Evolutionary conservation across 1,139 yeast genomes (phyloP), one percentile per base, ranked within the genome.

Genomic region (Hemisphaericaspora subhashii): DNA sequence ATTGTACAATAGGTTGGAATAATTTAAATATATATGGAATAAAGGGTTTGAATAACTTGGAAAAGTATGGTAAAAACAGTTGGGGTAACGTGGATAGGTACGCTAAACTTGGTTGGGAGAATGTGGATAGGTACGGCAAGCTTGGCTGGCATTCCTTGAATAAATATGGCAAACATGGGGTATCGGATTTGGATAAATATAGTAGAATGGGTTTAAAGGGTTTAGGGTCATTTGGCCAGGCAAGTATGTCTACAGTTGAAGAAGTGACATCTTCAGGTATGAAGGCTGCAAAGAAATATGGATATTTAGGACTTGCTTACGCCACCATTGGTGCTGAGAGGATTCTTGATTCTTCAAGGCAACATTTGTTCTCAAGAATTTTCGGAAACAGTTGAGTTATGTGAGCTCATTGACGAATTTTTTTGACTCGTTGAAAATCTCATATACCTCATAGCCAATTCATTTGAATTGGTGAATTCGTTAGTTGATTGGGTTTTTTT

Each of bases 131-230:
- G 15, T 35, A 27, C 14, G 20, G 35, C 12, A 15, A 15, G 15
- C 6, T 35, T 31, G 44, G 39, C n/a, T 22, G 20, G 4, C 15
- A 24, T n/a, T 31, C 29, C 6, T 14, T 29, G 15, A 9, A 26
- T 9, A 13, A 32, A 29, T 33, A 30, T 25, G 8, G 33, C 16
- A 12, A 32, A 31, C 1, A 33, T 3, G 42, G 43, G 8, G 15
- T 30, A 21, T 25, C 14, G 1, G 21, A 31, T 18, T 31, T 40
- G 23, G 22, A 16, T 17, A 31, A 20, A 22, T 31, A 20, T 31
- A 16, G 26, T 31, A 31, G 18, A 14, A 3, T 21, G 7, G 33
- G 26, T n/a, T 23, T 21, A 23, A 16, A 17, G 4, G 20, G 18
- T 11, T 32, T 32, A n/a, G 23, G 13, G 12, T 14, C 16, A 11